A percentile compares a stretch with the other conserved stretches of the same genome.
Conservation (phyloP, 2,329 filamentous ascomycete genomes). For the Fusarium sp. region DNA sequence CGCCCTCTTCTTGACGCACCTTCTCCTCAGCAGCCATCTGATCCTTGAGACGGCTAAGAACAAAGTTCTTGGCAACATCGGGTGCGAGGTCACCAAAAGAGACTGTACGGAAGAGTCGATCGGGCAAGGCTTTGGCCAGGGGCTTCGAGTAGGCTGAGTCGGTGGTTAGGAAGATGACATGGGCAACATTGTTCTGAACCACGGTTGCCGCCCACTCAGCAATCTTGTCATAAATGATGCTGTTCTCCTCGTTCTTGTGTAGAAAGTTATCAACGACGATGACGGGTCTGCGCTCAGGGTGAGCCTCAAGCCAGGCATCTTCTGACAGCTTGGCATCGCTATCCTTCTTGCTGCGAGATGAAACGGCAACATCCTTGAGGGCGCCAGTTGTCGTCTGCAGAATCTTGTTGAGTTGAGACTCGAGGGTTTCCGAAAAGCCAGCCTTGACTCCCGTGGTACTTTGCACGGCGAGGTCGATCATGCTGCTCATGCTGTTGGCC, state of each 20-base stretch:
- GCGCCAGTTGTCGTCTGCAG: constrained; percentile 84
- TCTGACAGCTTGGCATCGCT: constrained; percentile 78
- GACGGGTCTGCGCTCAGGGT: constrained; percentile 84
- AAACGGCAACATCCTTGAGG: constrained; percentile 80
- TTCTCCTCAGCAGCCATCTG: constrained; percentile 45
- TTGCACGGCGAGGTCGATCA: constrained; percentile 92
- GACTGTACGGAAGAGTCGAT: constrained; percentile 89
- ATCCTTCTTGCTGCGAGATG: constrained; percentile 75
- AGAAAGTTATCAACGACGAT: constrained; percentile 94
- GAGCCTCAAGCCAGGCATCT: constrained; percentile 89
- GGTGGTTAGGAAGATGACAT: constrained; percentile 93
- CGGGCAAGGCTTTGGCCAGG: constrained; percentile 85
- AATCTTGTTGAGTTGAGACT: constrained; percentile 90
- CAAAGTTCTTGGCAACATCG: constrained; percentile 87
- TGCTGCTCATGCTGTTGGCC: constrained; percentile 93
- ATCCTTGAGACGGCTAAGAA: constrained; percentile 81
- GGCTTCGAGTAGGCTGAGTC: constrained; percentile 91
- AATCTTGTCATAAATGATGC: constrained; percentile 79
- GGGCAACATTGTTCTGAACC: constrained; percentile 88
- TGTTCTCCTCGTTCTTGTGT: constrained; percentile 75
- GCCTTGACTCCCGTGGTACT: constrained; percentile 94
- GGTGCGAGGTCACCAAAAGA: constrained; percentile 87
- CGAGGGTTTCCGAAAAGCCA: constrained; percentile 92
- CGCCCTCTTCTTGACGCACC: constrained; percentile 35
- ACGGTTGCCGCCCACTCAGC: constrained; percentile 90